Conservation (phyloP, 768 basidiomycete species). For the Boletellus sp. region DNA sequence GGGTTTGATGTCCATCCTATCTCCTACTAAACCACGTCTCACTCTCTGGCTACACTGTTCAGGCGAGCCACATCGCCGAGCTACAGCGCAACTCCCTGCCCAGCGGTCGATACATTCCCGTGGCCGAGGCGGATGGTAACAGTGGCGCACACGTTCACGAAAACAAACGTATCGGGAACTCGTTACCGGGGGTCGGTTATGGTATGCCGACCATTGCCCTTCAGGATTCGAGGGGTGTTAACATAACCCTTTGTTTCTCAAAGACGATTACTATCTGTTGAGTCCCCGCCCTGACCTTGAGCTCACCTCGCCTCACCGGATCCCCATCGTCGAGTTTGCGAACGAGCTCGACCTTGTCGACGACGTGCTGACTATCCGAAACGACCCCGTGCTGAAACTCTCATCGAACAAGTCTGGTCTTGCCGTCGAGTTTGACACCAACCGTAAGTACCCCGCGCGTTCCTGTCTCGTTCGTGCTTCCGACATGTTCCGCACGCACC, state of each 20-base stretch:
- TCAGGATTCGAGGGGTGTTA: background rate
- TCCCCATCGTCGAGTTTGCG: slow-evolving; percentile 42
- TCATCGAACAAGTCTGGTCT: slow-evolving; percentile 57
- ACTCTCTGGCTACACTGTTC: background rate
- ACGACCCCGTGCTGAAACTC: slow-evolving; percentile 50
- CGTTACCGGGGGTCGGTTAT: slow-evolving; percentile 57
- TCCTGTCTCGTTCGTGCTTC: background rate
- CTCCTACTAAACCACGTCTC: background rate
- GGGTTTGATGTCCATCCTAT: slow-evolving; percentile 19
- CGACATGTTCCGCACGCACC: background rate
- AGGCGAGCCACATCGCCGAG: slow-evolving; percentile 56
- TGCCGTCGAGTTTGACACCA: slow-evolving; percentile 58
- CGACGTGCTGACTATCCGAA: slow-evolving; percentile 28
- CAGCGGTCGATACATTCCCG: slow-evolving; percentile 48
- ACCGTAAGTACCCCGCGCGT: slow-evolving; percentile 47
- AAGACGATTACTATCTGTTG: slow-evolving; percentile 68
- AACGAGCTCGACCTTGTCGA: slow-evolving; percentile 43
- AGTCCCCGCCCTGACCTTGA: slow-evolving; percentile 32
- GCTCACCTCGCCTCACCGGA: slow-evolving; percentile 43
- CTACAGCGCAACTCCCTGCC: slow-evolving; percentile 48
- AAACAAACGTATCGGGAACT: slow-evolving; percentile 52
- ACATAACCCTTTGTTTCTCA: background rate
- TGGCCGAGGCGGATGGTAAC: slow-evolving; percentile 38
- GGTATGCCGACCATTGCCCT: slow-evolving; percentile 36
- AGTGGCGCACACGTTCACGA: slow-evolving; percentile 43